A percentile compares a stretch with the other conserved stretches of the same genome.
These are phyloP conservation scores for Trametes polyzona DNA, from an alignment of 1,284 basidiomycete species.

Conservation along the genomic window DNA sequence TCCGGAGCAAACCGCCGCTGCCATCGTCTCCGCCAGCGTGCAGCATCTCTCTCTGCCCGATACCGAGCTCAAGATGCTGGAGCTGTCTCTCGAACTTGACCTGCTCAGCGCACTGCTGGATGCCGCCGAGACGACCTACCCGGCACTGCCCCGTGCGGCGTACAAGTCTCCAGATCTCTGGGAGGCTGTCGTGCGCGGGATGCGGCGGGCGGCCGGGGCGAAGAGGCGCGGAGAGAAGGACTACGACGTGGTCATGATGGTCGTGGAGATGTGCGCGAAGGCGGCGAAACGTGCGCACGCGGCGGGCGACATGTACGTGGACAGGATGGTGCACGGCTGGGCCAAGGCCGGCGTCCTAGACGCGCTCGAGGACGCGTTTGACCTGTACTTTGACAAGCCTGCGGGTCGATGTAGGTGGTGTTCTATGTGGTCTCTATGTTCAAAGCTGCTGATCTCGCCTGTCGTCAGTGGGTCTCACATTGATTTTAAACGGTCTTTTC, in stretches of 20 bases:
- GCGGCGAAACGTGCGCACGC: background rate
- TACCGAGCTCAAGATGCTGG: background rate
- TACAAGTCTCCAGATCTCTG: slow-evolving; percentile 7
- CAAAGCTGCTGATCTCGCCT: background rate
- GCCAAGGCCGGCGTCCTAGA: slow-evolving; percentile 1
- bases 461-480: background rate
- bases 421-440: background rate
- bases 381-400: background rate
- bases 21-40: background rate
- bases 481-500: background rate
- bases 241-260: background rate
- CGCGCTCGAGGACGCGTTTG: background rate
- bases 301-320: background rate
- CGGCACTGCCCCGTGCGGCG: slow-evolving; percentile 1
- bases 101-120: background rate
- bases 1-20: background rate
- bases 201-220: background rate
- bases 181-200: background rate
- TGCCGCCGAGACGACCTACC: background rate
- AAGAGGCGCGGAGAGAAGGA: background rate
- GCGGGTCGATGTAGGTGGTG: background rate
- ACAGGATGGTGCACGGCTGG: slow-evolving; percentile 1
- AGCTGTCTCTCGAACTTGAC: background rate
- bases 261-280: background rate
- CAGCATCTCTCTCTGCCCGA: background rate